Base-by-base conservation (phyloP, 768 basidiomycete genomes). In the Mycena filopes region DNA sequence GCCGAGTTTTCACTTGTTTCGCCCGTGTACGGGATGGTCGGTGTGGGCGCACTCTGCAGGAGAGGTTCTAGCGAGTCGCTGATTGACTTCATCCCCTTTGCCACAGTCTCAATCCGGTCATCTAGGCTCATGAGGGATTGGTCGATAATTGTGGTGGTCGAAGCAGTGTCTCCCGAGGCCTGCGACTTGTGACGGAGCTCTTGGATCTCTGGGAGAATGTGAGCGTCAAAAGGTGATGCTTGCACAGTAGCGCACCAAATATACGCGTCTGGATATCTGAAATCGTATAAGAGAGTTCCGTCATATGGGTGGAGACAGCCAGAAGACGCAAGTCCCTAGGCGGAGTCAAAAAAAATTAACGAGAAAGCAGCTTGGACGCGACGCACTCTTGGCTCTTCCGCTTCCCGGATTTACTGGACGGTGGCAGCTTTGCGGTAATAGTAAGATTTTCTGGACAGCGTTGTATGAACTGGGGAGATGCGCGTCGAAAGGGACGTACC, bases 261-360 rank as follows among this genome's bases (percentile, higher is more conserved):
- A 95, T 94, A 72, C 94, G 90, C 53, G 94, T 93, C 78, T 95
- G 93, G 33, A 95, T 93, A 77, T 95, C 94, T 20, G 93, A 94
- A 64, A 95, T 90, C 68, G 87, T 87, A 74, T 93, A 95, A 6
- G 91, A 92, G 46, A 95, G 84, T 74, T 95, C 94, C 15, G 94
- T 95, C 72, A 95, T 93, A 73, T 91, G 92, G 0, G 93, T 92
- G 33, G 92, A 93, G 71, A 93, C 81, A 41, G 93, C 92, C 42
- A 95, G 79, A 48, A 93, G 74, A 58, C 87, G 90, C 46, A 95
- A 81, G 74, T 94, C 91, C 59, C 92, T 94, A 78, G 54, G 57
- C 48, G 61, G 36, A 73, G 69, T 64, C 74, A 46, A 73, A 60
- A 50, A 66, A 65, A 59, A 38, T 55, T n/a, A 65, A 45, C 40